A percentile compares a stretch with the other conserved stretches of the same genome.
Evolutionary conservation across 345 rosid genomes (phyloP).

Genomic region (Theobroma cacao): DNA sequence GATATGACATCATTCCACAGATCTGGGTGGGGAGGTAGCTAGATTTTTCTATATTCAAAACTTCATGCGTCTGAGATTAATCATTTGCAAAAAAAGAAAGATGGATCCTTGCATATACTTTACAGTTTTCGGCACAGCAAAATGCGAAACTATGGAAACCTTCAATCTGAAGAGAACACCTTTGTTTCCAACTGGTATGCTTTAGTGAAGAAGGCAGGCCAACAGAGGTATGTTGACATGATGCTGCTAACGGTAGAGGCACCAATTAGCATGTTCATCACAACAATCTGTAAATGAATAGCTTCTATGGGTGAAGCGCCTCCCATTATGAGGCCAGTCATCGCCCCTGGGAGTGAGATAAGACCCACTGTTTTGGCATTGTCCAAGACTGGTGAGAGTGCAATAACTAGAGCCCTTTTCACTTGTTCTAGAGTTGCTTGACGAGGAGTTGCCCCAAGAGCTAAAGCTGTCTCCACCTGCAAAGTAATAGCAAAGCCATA

Average conservation of each 20-base stretch:
- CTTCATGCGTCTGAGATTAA: neutral
- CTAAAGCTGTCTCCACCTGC: conserved; percentile 89
- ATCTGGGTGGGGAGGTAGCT: neutral
- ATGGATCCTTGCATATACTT: neutral
- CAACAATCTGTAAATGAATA: conserved; percentile 92
- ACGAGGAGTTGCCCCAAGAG: conserved; percentile 83
- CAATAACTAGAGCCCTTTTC: conserved; percentile 72
- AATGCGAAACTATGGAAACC: neutral
- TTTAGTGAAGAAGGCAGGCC: conserved; percentile 89
- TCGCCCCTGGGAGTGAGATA: conserved; percentile 81
- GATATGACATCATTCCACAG: no score
- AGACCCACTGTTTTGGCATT: conserved; percentile 94
- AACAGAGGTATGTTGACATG: conserved; percentile 73
- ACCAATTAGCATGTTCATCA: conserved; percentile 88
- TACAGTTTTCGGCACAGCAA: neutral
- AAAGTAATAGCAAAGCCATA: neutral
- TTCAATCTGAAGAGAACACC: conserved; percentile 53
- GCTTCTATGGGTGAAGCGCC: conserved; percentile 92
- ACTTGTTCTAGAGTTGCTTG: conserved; percentile 74
- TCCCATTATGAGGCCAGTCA: conserved; percentile 97
- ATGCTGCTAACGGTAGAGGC: conserved; percentile 83
- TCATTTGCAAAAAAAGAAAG: neutral
- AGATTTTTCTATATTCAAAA: neutral
- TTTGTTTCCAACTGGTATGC: conserved; percentile 68
- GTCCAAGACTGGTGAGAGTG: conserved; percentile 85